Base-by-base conservation (phyloP, 2,329 filamentous ascomycete species). In the Fusarium sp. region DNA sequence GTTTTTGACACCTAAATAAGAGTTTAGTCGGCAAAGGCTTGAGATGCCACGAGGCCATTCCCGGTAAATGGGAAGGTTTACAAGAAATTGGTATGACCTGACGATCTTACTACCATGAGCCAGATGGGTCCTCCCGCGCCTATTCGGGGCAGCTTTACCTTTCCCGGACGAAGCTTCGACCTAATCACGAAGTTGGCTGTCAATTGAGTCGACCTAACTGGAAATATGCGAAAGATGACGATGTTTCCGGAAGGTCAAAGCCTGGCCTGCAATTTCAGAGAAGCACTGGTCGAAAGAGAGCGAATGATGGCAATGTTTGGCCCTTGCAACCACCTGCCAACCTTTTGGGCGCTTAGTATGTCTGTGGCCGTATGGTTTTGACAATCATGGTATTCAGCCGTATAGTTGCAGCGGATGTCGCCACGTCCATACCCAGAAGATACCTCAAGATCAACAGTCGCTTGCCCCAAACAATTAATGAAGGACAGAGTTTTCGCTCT, bases 41-140 rank as follows among this genome's bases (percentile, higher is more conserved):
- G 42, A 28, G 45, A 23, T 56, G 51, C 63, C 64, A 64, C 50
- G 62, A 69, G 53, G 43, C 48, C 66, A 60, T 64, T 64, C 66
- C 66, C 44, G 62, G 50, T 64, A 58, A 45, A 45, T 46, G 62
- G 66, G 47, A 67, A 67, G 46, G 48, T 34, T 58, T 62, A 40
- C 42, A 28, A 30, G 45, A 45, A 28, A 39, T 67, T 32, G 57
- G 24, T 43, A 48, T 40, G 61, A 43, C 48, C 65, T 69, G 40
- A 50, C 48, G 56, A 68, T 66, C 61, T 40, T 60, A 14, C 44
- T 45, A 40, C 34, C 40, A 39, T 51, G 9, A 32, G 26, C 48
- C 42, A 36, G 24, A 55, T 56, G 60, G 65, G 40, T 57, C 32
- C 30, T 66, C 61, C 62, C 56, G 56, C 47, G 54, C 47, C 44